Evolutionary conservation across 2,329 filamentous ascomycete species (phyloP), one percentile per base, ranked within the genome.

Genomic region (Fusarium pseudocircinatum): DNA sequence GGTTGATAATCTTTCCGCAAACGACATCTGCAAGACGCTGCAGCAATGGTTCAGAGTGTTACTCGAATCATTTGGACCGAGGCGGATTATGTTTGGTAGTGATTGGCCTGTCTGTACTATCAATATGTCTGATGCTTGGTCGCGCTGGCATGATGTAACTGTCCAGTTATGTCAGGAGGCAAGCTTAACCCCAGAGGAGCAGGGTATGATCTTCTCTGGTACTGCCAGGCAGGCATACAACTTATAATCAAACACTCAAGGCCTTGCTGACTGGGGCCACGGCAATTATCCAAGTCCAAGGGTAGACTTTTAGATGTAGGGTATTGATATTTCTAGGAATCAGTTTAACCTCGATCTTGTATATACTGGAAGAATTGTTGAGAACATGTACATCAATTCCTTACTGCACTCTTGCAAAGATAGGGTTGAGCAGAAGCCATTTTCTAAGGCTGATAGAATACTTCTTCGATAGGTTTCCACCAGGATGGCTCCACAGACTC

Each of bases 381-480:
- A n/a, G n/a, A n/a, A n/a, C n/a, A n/a, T n/a, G n/a, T n/a, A n/a
- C n/a, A n/a, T n/a, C n/a, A n/a, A n/a, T n/a, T 14, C 1, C 24
- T 18, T 14, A 12, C 5, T 4, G 12, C 8, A 14, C 4, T 20
- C 4, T 3, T 26, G 9, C 12, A 14, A 20, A 9, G 0, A 13
- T 2, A 4, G 12, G 1, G 24, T 13, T 0, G 3, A 26, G 15
- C 2, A 6, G 2, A 4, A 7, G 4, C 11, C 12, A n/a, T 44
- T 9, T 20, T 8, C 5, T 18, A 44, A 26, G 43, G 7, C 20
- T 46, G 43, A 15, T 46, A 22, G 7, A 46, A 46, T 7, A 46
- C 26, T 7, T 46, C 43, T 13, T 46, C 26, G 1, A 28, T 46
- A 10, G 43, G 43, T 28, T 46, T 46, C 43, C 43, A 46, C 43